These are phyloP conservation scores for Viola pubescens DNA, from an alignment of 441 rosid species.

Conservation along the genomic window DNA sequence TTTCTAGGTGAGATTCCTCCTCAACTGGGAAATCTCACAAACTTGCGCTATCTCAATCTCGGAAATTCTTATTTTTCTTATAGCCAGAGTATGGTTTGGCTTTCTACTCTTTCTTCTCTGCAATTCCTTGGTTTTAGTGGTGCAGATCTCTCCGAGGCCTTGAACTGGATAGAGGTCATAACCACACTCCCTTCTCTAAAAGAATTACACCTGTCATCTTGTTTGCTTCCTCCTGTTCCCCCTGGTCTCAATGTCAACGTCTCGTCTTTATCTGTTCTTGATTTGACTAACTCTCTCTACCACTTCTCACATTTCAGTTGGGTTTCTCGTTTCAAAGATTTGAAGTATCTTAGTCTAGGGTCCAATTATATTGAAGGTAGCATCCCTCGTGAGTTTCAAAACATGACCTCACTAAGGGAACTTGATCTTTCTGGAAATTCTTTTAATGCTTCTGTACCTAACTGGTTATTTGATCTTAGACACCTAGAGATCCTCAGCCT, in stretches of 20 bases:
- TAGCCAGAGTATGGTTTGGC: conserved; percentile 7
- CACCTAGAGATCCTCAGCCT: conserved; percentile 10
- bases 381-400: conserved; percentile 5
- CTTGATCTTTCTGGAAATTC: background rate
- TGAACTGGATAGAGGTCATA: conserved; percentile 6
- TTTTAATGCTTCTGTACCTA: conserved; percentile 9
- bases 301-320: background rate
- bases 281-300: conserved; percentile 7
- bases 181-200: conserved; percentile 7
- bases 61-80: background rate
- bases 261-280: conserved; percentile 10
- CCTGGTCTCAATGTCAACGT: background rate
- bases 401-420: conserved; percentile 1
- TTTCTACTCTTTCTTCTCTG: conserved; percentile 12
- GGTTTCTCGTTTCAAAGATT: conserved; percentile 1
- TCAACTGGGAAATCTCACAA: conserved; percentile 15
- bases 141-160: background rate
- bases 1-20: conserved; percentile 13
- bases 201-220: conserved; percentile 5
- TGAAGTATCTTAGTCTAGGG: background rate
- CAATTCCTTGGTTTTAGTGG: conserved; percentile 6
- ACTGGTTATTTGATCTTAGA: conserved; percentile 4
- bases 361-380: conserved; percentile 5
- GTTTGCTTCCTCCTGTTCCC: background rate
- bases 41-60: conserved; percentile 5